phyloP scores from a whole-genome alignment of 345 rosid species.

The Xanthoceras sorbifolium region DNA sequence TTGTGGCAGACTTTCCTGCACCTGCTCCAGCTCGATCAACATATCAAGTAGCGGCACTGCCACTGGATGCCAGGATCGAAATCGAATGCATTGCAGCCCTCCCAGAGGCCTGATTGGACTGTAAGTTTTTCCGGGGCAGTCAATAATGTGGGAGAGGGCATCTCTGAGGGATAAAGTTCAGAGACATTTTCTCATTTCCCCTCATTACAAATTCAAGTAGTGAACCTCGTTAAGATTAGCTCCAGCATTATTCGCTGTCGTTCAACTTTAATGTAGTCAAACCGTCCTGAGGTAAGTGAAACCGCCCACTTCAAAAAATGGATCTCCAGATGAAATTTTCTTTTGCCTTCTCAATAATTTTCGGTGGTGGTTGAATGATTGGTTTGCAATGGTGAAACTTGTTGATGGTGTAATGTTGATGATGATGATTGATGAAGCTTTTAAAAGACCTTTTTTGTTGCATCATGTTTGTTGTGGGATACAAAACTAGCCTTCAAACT shows the following conservation, averaged over 20 bases:
- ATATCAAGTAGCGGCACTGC: constrained; percentile 94
- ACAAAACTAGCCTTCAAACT: too few relatives aligned
- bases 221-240: not conserved
- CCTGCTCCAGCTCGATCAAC: constrained; percentile 91
- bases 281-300: not conserved
- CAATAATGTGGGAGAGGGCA: not conserved
- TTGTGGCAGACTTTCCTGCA: constrained; percentile 72
- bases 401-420: not conserved
- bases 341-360: not conserved
- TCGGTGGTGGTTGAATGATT: not conserved
- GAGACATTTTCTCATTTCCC: not conserved
- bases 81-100: constrained; percentile 91
- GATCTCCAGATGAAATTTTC: not conserved
- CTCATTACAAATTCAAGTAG: not conserved
- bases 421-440: not conserved
- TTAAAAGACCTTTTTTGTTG: not conserved
- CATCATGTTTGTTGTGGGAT: not conserved
- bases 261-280: not conserved
- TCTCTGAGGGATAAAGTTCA: not conserved
- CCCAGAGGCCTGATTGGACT: constrained; percentile 2
- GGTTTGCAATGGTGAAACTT: not conserved
- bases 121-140: not conserved
- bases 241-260: not conserved
- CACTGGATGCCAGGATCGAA: constrained; percentile 83
- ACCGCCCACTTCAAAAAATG: not conserved